Conservation (phyloP, 306 rosid species). For the Carpinus viminea region DNA sequence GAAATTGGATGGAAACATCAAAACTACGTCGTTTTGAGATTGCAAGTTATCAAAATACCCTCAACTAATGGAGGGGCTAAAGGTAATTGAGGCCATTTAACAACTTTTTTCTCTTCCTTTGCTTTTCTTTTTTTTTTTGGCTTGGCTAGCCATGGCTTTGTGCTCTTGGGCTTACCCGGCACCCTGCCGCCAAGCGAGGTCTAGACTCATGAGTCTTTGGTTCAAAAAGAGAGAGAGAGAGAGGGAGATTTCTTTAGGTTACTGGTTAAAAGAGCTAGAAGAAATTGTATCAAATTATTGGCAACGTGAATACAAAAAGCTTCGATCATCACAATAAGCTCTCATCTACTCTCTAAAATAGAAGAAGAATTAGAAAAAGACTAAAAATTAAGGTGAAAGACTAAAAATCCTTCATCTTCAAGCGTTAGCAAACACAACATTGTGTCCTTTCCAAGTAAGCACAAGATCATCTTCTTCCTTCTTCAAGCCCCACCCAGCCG, state of each 20-base stretch:
- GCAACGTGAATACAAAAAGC: not conserved
- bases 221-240: not conserved
- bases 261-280: not conserved
- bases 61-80: no score
- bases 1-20: no score
- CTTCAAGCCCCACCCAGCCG: conserved; percentile 98
- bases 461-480: conserved; percentile 74
- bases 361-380: no score
- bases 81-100: no score
- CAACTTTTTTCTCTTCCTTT: no score
- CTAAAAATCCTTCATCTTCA: not conserved
- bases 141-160: no score
- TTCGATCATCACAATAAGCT: conserved; percentile 8
- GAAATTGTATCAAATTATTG: not conserved
- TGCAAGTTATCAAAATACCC: no score
- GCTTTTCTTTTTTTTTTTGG: no score
- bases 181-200: no score
- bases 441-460: conserved; percentile 97
- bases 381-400: not conserved
- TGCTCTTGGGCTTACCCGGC: no score
- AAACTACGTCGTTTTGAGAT: no score
- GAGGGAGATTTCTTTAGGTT: not conserved
- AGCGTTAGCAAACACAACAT: conserved; percentile 76
- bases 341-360: not conserved
- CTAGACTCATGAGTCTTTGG: no score